A percentile compares a stretch with the other conserved stretches of the same genome.
Evolutionary conservation across 2,329 filamentous ascomycete genomes (phyloP).

Genomic region (Blastomyces gilchristii): DNA sequence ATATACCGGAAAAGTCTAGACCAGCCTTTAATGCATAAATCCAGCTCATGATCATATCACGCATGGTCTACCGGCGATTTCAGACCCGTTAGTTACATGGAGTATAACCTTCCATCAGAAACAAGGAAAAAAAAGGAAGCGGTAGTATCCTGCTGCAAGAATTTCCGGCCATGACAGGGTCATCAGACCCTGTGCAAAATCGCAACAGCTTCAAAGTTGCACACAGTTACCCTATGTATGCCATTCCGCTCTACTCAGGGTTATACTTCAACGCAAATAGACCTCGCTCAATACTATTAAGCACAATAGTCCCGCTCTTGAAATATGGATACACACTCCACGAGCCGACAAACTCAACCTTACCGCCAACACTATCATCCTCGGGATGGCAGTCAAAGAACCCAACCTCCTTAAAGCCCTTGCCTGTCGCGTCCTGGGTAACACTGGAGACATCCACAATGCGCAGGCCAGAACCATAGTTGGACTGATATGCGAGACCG

Average conservation of each 20-base stretch:
- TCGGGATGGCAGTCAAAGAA: conserved; percentile 46
- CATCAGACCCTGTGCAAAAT: background rate
- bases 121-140: background rate
- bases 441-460: conserved; percentile 23
- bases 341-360: conserved; percentile 35
- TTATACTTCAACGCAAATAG: conserved; percentile 39
- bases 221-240: too few species aligned
- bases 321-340: conserved; percentile 44
- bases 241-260: background rate
- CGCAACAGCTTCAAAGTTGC: background rate
- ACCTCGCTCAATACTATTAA: conserved; percentile 46
- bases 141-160: background rate
- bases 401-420: conserved; percentile 37
- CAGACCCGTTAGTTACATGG: background rate
- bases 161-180: background rate
- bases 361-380: conserved; percentile 37
- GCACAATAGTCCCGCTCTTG: conserved; percentile 40
- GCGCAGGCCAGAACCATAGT: conserved; percentile 42
- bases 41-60: background rate
- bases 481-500: conserved; percentile 40
- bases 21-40: background rate
- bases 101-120: background rate
- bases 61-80: background rate
- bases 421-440: conserved; percentile 35
- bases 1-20: too few species aligned